Percentiles rank a stretch among this genome's conserved stretches.
Evolutionary conservation across 2,329 filamentous ascomycete species (phyloP).

Genomic region (Samsoniella hepiali): DNA sequence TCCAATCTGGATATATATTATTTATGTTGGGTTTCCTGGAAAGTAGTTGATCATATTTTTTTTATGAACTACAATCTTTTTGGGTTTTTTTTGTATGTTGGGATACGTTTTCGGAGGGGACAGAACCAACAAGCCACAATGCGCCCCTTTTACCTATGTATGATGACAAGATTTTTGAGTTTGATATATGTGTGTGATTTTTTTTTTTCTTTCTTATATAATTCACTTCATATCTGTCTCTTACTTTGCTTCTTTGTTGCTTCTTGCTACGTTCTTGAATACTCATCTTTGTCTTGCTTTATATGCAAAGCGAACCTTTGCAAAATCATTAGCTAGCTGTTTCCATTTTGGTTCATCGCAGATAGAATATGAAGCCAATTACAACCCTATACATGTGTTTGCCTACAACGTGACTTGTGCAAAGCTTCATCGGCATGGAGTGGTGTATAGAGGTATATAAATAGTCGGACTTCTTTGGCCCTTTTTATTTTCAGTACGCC

Average conservation of each 20-base stretch:
- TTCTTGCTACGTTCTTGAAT: background rate
- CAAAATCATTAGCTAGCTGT: too few species aligned
- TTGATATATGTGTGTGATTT: background rate
- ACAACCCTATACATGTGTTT: too few species aligned
- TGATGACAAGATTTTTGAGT: background rate
- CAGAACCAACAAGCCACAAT: background rate
- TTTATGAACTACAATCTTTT: background rate
- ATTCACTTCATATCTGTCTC: background rate
- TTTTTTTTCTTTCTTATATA: background rate
- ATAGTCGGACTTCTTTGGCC: constrained; percentile 17
- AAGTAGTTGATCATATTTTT: background rate
- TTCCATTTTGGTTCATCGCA: background rate
- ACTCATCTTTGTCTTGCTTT: too few species aligned
- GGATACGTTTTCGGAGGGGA: background rate
- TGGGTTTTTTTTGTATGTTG: background rate
- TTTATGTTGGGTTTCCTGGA: background rate
- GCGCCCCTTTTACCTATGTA: background rate
- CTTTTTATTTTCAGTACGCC: constrained; percentile 8
- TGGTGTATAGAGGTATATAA: background rate
- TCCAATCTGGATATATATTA: background rate
- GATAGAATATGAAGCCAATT: background rate
- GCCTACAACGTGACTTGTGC: background rate
- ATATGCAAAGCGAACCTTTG: too few species aligned
- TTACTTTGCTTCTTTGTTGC: background rate
- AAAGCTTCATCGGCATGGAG: background rate